Percentiles rank a stretch among this genome's conserved stretches.
phyloP scores from a whole-genome alignment of 1,139 yeast genomes.

The Suhomyces maxii region DNA sequence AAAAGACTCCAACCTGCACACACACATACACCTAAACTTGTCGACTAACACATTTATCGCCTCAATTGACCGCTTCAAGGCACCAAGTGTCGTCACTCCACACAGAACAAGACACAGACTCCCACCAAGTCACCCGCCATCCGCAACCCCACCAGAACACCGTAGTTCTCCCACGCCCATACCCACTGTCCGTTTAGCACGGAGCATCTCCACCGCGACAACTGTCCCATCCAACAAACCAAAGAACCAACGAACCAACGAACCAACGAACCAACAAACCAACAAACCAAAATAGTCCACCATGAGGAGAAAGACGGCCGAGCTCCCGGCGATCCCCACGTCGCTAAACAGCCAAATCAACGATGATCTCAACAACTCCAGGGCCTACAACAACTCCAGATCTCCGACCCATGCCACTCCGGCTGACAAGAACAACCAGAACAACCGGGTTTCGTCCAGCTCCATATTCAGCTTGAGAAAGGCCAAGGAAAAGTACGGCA shows the following conservation, averaged over 20 bases:
- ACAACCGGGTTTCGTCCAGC: constrained; percentile 36
- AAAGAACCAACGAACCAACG: too few relatives aligned
- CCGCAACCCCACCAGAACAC: not conserved
- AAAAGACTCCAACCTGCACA: too few relatives aligned
- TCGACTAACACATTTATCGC: too few relatives aligned
- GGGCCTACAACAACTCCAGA: constrained; percentile 25
- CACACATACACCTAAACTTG: too few relatives aligned
- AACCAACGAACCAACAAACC: too few relatives aligned
- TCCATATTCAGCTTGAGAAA: constrained; percentile 43
- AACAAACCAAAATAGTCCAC: not conserved
- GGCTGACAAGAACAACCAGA: constrained; percentile 14
- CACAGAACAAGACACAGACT: too few relatives aligned
- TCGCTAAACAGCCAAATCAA: constrained; percentile 25
- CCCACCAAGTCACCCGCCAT: too few relatives aligned
- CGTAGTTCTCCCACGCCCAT: not conserved
- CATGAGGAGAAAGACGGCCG: constrained; percentile 14
- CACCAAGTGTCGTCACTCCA: too few relatives aligned
- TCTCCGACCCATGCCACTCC: constrained; percentile 5
- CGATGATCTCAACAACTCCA: constrained; percentile 36
- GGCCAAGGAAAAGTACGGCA: constrained; percentile 22
- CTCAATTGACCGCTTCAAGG: too few relatives aligned
- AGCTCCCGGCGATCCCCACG: constrained; percentile 6
- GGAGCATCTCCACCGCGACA: not conserved
- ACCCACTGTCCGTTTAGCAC: not conserved
- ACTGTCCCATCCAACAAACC: too few relatives aligned